phyloP scores from a whole-genome alignment of 805 yeast species.

The Starmerella sirachaensis region DNA sequence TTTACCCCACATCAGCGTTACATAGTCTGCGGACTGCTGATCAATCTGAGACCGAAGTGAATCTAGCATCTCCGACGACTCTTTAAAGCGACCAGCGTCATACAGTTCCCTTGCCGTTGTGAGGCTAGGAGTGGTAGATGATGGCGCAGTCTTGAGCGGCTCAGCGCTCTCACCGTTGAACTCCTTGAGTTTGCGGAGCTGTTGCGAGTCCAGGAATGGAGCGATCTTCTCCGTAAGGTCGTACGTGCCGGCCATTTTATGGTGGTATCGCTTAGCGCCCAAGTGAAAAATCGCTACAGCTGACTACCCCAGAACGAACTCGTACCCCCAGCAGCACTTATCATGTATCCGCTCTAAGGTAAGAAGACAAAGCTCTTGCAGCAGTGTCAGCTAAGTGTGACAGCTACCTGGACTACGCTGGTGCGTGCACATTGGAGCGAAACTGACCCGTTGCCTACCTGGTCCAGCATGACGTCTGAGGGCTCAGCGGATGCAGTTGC shows the following conservation, averaged over 20 bases:
- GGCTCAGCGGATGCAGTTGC: background rate
- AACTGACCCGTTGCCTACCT: too few relatives aligned
- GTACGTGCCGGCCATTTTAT: conserved; percentile 26
- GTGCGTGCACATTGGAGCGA: too few relatives aligned
- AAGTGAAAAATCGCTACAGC: conserved; percentile 6
- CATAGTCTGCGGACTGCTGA: conserved; percentile 34
- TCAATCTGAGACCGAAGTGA: conserved; percentile 23
- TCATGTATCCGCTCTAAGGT: too few relatives aligned
- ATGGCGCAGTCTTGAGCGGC: conserved; percentile 2
- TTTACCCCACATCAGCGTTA: conserved; percentile 41
- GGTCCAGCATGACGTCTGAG: background rate
- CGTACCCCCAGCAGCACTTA: too few relatives aligned
- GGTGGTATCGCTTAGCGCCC: too few relatives aligned
- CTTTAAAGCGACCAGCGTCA: conserved; percentile 35
- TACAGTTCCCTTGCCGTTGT: conserved; percentile 28
- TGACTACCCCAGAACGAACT: too few relatives aligned
- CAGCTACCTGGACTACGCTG: too few relatives aligned
- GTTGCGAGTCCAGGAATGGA: conserved; percentile 51
- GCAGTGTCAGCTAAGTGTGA: too few relatives aligned
- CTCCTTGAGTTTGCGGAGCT: conserved; percentile 43
- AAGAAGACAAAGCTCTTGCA: too few relatives aligned
- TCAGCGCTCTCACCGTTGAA: conserved; percentile 28
- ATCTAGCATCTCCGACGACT: conserved; percentile 17
- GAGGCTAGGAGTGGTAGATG: conserved; percentile 15
- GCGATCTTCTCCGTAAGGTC: conserved; percentile 44